Percentiles rank a stretch among this genome's conserved stretches.
Conservation (phyloP, 768 basidiomycete genomes). For the Tylopilus sp. region DNA sequence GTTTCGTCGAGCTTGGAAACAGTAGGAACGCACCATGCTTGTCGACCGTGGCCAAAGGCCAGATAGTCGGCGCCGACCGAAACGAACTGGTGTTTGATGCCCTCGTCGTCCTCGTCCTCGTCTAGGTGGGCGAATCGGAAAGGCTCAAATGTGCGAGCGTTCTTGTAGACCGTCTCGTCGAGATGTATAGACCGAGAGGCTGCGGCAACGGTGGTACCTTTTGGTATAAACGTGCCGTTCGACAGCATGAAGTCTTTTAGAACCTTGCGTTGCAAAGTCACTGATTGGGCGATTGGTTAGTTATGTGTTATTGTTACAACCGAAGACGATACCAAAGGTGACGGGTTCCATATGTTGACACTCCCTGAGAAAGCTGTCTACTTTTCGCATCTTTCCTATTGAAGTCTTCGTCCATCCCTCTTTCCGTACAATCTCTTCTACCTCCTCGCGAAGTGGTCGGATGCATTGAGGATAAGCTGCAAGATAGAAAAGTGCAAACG, state of each 20-base stretch:
- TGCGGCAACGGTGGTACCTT: slow-evolving; percentile 26
- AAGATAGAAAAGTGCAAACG: slow-evolving; percentile 35
- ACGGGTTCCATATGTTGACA: neutral
- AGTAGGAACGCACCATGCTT: slow-evolving; percentile 22
- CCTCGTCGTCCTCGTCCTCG: slow-evolving; percentile 32
- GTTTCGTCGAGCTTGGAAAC: no score
- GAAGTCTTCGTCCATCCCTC: slow-evolving; percentile 31
- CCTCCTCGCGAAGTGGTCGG: slow-evolving; percentile 37
- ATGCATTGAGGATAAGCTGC: slow-evolving; percentile 35
- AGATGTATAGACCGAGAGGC: slow-evolving; percentile 21
- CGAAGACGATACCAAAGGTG: neutral
- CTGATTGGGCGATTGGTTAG: slow-evolving; percentile 10
- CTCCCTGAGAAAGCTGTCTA: slow-evolving; percentile 40
- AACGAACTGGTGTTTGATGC: slow-evolving; percentile 33
- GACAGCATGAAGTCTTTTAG: slow-evolving; percentile 34
- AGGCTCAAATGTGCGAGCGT: slow-evolving; percentile 41
- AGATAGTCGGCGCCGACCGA: slow-evolving; percentile 34
- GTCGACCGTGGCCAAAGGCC: slow-evolving; percentile 35
- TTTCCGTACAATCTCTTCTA: slow-evolving; percentile 25
- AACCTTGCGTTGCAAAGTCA: slow-evolving; percentile 31
- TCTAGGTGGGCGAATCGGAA: slow-evolving; percentile 45
- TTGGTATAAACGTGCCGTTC: slow-evolving; percentile 38
- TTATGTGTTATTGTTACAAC: no score
- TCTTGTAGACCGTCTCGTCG: slow-evolving; percentile 26
- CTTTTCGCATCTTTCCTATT: slow-evolving; percentile 31